These are phyloP conservation scores for Botryotinia narcissicola DNA, from an alignment of 2,329 filamentous ascomycete species.

Conservation along the genomic window DNA sequence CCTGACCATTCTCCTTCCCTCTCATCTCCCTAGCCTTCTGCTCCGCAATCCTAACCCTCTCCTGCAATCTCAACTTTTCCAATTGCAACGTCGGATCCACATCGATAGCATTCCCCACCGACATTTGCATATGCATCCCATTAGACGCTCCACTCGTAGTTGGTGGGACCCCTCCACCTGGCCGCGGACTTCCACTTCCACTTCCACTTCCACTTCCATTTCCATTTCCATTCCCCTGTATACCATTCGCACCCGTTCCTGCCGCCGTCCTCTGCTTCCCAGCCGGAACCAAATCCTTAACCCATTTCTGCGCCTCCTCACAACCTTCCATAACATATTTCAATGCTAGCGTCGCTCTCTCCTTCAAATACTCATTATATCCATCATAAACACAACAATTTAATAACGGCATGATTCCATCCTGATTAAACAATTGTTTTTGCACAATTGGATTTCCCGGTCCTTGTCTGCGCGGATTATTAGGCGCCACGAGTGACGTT, in stretches of 20 bases:
- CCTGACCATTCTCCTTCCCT: background rate
- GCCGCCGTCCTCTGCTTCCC: constrained; percentile 16
- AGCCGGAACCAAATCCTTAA: constrained; percentile 51
- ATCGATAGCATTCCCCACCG: background rate
- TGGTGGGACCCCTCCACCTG: background rate
- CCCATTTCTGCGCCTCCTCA: constrained; percentile 68
- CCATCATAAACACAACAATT: constrained; percentile 91
- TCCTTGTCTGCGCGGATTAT: constrained; percentile 55
- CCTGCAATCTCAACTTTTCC: constrained; percentile 11
- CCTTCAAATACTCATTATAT: constrained; percentile 90
- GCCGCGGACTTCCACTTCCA: background rate
- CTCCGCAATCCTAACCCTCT: constrained; percentile 1
- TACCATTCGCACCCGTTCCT: background rate
- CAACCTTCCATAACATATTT: constrained; percentile 78
- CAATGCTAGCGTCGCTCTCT: constrained; percentile 84
- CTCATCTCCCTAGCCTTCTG: constrained; percentile 5
- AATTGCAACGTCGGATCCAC: constrained; percentile 3
- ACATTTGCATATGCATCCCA: background rate
- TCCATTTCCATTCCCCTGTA: background rate
- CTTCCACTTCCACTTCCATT: background rate
- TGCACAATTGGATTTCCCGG: constrained; percentile 74
- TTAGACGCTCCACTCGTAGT: background rate
- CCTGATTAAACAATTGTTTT: constrained; percentile 78
- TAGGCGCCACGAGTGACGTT: constrained; percentile 84
- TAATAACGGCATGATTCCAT: constrained; percentile 82